These are phyloP conservation scores for Skeletonema costatum DNA, from an alignment of 108 stramenopile species.

Conservation along the genomic window DNA sequence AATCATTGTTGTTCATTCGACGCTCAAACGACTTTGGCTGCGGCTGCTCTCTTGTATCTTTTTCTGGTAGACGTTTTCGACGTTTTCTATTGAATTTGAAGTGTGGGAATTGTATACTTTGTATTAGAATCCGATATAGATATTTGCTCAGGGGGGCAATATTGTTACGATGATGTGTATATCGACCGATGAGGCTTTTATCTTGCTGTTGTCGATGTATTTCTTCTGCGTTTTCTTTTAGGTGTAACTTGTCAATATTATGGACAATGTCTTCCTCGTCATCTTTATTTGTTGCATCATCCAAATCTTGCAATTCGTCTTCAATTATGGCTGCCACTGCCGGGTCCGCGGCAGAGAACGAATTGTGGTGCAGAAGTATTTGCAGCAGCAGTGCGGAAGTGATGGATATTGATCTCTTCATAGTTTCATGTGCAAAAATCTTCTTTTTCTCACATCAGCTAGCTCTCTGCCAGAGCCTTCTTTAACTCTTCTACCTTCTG, in stretches of 20 bases:
- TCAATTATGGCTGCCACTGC: not conserved
- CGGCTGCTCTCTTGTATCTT: not conserved
- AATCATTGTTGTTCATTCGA: not conserved
- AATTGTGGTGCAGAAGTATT: not conserved
- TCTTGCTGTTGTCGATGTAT: not conserved
- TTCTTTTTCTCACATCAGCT: too few species aligned
- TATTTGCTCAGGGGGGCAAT: not conserved
- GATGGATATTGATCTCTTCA: not conserved
- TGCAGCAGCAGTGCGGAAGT: not conserved
- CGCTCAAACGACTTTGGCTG: not conserved
- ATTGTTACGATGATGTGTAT: not conserved
- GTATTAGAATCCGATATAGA: not conserved
- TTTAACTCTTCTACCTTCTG: too few species aligned
- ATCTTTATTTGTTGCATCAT: not conserved
- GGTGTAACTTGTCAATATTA: not conserved
- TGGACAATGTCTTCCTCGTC: not conserved
- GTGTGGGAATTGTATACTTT: not conserved
- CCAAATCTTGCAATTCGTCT: slow-evolving; percentile 30
- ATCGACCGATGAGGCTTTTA: not conserved
- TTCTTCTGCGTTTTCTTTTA: not conserved
- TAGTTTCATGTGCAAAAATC: not conserved
- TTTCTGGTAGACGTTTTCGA: not conserved
- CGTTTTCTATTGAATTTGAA: not conserved
- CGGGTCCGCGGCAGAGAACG: not conserved
- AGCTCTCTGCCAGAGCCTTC: too few species aligned